Base-by-base conservation (phyloP, 1,284 basidiomycete species). In the Ganoderma multipileum region DNA sequence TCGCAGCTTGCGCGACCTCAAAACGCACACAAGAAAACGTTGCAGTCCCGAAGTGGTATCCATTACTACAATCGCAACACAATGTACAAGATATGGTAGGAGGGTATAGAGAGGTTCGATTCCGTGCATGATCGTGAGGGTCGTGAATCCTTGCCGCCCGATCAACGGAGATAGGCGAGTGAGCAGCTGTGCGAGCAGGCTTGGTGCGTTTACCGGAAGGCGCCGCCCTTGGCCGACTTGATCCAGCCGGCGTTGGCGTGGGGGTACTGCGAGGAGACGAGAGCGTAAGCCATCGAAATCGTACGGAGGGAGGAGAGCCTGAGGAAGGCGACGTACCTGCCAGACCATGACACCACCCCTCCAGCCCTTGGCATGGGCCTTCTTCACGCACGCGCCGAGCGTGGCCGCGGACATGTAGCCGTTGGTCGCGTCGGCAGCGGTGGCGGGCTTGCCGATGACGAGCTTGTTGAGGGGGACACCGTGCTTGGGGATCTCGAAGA, bases 311-410 rank as follows among this genome's bases (percentile, higher is more conserved):
- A 14, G 14, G 23, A 28, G 5, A 14, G 16, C 2, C 14, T 26
- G 30, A n/a, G n/a, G n/a, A n/a, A n/a, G n/a, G n/a, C n/a, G n/a
- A n/a, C n/a, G n/a, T n/a, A n/a, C n/a, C n/a, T n/a, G n/a, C n/a
- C n/a, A n/a, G n/a, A n/a, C n/a, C n/a, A n/a, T n/a, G n/a, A n/a
- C n/a, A n/a, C n/a, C 52, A 16, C 14, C 28, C 52, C 70, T 80
- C 90, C 89, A 91, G 47, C 89, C 89, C 71, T 82, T 72, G 20
- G 75, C 77, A 75, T 86, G 84, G 0, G 88, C 91, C 71, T 86
- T 80, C 11, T 79, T 74, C 44, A 91, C 77, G 73, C 90, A 91
- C 0, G 75, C 76, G n/a, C 89, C 88, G 23, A 91, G 81, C 0
- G 83, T 84, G 1, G 80, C 76, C 3, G 89, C 79, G 39, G 78